phyloP scores from a whole-genome alignment of 2,329 filamentous ascomycete species.

The Raffaelea deltoideospora region DNA sequence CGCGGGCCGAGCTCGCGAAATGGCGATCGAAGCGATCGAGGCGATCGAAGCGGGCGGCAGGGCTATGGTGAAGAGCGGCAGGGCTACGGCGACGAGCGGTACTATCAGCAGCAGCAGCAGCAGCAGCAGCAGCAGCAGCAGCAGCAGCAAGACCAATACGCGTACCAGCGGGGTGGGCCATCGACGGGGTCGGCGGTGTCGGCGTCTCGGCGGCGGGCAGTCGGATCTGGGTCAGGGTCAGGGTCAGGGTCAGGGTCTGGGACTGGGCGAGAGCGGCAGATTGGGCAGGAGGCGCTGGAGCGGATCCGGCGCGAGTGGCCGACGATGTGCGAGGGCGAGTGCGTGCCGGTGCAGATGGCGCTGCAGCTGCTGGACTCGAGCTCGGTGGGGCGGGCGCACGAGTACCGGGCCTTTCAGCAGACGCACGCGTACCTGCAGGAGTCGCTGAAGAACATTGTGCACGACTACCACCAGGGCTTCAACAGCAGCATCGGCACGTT shows the following conservation, averaged over 20 bases:
- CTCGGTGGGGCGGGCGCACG: conserved; percentile 80
- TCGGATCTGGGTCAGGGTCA: background rate
- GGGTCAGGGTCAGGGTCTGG: too few relatives aligned
- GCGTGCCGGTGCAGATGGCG: conserved; percentile 86
- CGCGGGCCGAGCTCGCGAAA: background rate
- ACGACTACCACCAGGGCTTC: conserved; percentile 98
- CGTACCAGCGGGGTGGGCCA: background rate
- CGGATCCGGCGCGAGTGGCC: conserved; percentile 84
- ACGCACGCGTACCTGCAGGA: conserved; percentile 83
- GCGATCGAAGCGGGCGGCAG: background rate
- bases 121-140: conserved; percentile 10
- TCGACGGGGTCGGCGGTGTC: background rate
- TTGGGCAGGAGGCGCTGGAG: conserved; percentile 49
- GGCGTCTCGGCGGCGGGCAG: too few relatives aligned
- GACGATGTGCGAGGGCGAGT: conserved; percentile 77
- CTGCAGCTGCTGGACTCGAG: conserved; percentile 87
- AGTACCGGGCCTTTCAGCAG: conserved; percentile 70
- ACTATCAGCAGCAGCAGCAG: conserved; percentile 8
- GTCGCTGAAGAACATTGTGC: conserved; percentile 86
- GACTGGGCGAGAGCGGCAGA: conserved; percentile 39
- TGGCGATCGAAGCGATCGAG: background rate
- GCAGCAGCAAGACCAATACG: too few relatives aligned
- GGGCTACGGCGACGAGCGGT: conserved; percentile 1
- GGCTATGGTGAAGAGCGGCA: background rate
- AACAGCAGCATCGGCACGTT: conserved; percentile 98